These are phyloP conservation scores for Penicillium fuscoglaucum DNA, from an alignment of 2,329 filamentous ascomycete species.

Conservation along the genomic window DNA sequence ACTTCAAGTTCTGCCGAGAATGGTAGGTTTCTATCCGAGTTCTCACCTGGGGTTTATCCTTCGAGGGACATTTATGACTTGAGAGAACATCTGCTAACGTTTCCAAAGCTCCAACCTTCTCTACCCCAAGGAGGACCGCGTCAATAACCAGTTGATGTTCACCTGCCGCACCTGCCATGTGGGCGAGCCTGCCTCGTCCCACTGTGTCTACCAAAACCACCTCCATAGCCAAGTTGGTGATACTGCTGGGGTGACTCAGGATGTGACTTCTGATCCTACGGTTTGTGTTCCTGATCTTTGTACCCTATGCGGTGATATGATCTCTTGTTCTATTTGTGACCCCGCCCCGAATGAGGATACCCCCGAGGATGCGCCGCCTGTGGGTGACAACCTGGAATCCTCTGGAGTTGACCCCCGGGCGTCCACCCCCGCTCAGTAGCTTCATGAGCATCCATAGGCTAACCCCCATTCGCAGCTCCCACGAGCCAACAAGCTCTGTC, in stretches of 20 bases:
- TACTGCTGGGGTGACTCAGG: constrained; percentile 94
- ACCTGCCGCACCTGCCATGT: constrained; percentile 95
- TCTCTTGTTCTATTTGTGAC: constrained; percentile 56
- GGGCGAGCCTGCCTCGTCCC: constrained; percentile 79
- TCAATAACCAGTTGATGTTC: constrained; percentile 83
- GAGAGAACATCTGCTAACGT: constrained; percentile 22
- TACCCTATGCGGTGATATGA: constrained; percentile 59
- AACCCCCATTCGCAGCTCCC: constrained; percentile 67
- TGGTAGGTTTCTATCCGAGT: constrained; percentile 55
- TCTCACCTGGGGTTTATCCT: no score
- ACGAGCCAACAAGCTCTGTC: constrained; percentile 81
- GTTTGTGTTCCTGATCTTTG: constrained; percentile 70
- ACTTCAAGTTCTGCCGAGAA: constrained; percentile 97
- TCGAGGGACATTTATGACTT: no score
- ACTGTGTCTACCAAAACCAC: constrained; percentile 94
- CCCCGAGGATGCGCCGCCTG: constrained; percentile 17
- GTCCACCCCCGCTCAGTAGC: constrained; percentile 1
- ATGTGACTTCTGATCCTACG: constrained; percentile 96
- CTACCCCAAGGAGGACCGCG: constrained; percentile 91
- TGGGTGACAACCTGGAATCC: constrained; percentile 9
- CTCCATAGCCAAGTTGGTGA: constrained; percentile 89
- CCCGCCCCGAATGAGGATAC: constrained; percentile 29
- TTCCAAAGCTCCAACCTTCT: constrained; percentile 81
- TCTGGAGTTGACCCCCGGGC: neutral
- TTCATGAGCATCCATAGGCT: constrained; percentile 32